phyloP scores from a whole-genome alignment of 2,329 filamentous ascomycete genomes.

The Aspergillus fructus region DNA sequence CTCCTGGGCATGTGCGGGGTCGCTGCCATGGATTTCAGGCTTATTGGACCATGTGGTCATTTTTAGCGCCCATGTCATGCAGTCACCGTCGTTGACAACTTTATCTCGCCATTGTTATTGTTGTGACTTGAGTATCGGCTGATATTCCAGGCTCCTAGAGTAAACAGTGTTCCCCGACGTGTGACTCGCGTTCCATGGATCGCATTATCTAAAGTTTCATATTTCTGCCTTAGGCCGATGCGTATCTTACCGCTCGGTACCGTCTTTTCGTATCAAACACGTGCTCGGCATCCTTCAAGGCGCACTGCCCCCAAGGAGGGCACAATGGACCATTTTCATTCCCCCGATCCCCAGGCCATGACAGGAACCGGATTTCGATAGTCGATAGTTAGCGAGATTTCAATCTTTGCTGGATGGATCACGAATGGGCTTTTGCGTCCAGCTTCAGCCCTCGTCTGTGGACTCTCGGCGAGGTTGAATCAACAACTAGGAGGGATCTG shows the following conservation, averaged over 20 bases:
- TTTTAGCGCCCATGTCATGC: constrained; percentile 16
- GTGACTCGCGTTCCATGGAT: neutral
- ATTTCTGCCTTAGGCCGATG: neutral
- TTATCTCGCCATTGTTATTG: constrained; percentile 14
- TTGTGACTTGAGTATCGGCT: neutral
- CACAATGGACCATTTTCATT: neutral
- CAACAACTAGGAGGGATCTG: constrained; percentile 14
- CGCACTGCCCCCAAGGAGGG: neutral
- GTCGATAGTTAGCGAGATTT: neutral
- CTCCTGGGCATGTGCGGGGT: constrained; percentile 18
- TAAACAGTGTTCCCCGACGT: neutral
- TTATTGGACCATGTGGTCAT: constrained; percentile 17
- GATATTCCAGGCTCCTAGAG: neutral
- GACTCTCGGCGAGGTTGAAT: neutral
- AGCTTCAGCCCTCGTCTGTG: neutral
- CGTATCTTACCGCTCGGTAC: neutral
- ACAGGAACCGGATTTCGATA: neutral
- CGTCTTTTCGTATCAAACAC: neutral
- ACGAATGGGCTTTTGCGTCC: neutral
- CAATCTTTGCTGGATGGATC: neutral
- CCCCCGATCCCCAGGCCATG: neutral
- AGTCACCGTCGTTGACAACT: constrained; percentile 17
- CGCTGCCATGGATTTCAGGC: neutral
- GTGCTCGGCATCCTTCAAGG: neutral
- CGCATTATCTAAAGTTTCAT: neutral